Conservation (phyloP, 164 flowering plant genomes). For the Akebia trifoliata region DNA sequence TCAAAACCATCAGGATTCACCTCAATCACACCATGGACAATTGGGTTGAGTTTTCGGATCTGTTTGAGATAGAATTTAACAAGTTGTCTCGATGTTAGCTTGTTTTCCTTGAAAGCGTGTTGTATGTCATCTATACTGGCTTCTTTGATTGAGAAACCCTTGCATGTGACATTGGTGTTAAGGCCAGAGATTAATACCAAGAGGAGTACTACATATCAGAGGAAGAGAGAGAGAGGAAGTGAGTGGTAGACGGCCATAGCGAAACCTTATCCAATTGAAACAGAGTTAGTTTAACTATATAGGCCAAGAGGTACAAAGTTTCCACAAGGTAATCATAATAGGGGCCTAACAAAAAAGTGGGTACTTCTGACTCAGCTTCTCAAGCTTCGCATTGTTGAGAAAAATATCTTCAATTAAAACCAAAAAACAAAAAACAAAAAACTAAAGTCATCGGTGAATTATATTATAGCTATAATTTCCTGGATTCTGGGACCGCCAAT, state of each 20-base stretch:
- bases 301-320: too few relatives aligned
- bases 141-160: slow-evolving; percentile 34
- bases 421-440: too few relatives aligned
- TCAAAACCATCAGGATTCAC: slow-evolving; percentile 35
- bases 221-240: neutral
- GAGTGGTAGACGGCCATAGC: neutral
- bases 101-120: slow-evolving; percentile 35
- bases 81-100: slow-evolving; percentile 21
- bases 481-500: too few relatives aligned
- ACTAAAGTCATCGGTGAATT: too few relatives aligned
- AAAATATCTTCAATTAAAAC: too few relatives aligned
- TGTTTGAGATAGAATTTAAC: slow-evolving; percentile 28
- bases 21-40: slow-evolving; percentile 34
- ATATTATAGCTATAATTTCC: too few relatives aligned
- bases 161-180: neutral
- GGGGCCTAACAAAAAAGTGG: too few relatives aligned
- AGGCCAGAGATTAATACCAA: neutral
- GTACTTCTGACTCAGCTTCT: too few relatives aligned
- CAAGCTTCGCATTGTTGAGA: too few relatives aligned
- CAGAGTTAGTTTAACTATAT: too few relatives aligned
- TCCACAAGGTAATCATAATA: too few relatives aligned
- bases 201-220: neutral
- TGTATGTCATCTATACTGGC: slow-evolving; percentile 45
- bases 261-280: neutral
- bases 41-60: slow-evolving; percentile 32